Evolutionary conservation across 1,284 basidiomycete genomes (phyloP).

Genomic region (Laetiporus sulphureus): DNA sequence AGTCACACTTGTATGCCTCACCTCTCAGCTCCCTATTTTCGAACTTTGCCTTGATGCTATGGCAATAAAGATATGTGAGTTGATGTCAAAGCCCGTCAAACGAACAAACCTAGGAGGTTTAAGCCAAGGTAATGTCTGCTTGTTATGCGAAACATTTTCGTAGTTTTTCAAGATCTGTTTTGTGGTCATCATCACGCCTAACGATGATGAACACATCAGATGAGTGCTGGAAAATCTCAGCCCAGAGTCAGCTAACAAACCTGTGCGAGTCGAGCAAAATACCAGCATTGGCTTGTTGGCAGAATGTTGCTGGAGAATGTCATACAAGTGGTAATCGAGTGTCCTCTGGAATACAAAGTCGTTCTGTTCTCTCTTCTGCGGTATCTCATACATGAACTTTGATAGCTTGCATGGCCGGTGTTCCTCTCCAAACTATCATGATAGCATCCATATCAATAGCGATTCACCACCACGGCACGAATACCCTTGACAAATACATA

Average conservation of each 20-base stretch:
- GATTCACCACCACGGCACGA: too few species aligned
- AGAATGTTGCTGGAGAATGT: conserved; percentile 62
- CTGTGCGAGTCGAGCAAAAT: conserved; percentile 84
- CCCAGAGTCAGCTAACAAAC: conserved; percentile 28
- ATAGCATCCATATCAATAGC: neutral
- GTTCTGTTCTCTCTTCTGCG: conserved; percentile 56
- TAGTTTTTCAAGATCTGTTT: conserved; percentile 71
- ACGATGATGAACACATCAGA: too few species aligned
- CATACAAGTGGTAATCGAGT: conserved; percentile 74
- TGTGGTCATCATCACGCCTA: conserved; percentile 68
- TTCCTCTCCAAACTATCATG: conserved; percentile 79
- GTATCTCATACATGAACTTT: conserved; percentile 61
- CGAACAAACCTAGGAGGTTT: conserved; percentile 38
- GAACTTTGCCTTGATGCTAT: too few species aligned
- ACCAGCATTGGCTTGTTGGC: conserved; percentile 76
- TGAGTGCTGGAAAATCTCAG: too few species aligned
- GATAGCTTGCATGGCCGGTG: conserved; percentile 82
- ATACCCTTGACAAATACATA: conserved; percentile 22
- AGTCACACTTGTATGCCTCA: too few species aligned
- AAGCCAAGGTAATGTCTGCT: conserved; percentile 57
- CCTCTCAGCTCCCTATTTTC: too few species aligned
- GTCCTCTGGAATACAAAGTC: conserved; percentile 74
- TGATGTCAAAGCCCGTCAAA: neutral
- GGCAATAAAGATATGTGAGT: neutral
- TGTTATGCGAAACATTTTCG: conserved; percentile 43